phyloP scores from a whole-genome alignment of 805 yeast species.

The Cyberlindnera euphorbiiphila region DNA sequence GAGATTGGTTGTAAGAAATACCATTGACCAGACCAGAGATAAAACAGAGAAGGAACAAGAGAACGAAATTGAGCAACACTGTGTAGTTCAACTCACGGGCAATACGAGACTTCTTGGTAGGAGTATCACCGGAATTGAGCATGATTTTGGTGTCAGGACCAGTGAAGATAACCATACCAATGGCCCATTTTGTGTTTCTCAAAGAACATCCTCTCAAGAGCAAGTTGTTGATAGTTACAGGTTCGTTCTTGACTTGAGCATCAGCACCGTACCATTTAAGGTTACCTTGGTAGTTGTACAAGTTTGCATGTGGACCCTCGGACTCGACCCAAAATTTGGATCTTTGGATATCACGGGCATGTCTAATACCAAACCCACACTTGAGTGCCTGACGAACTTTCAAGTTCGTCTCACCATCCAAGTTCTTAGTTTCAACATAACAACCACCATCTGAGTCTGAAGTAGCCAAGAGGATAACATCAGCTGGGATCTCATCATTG shows the following conservation, averaged over 20 bases:
- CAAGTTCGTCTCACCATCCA: slow-evolving; percentile 78
- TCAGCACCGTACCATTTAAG: slow-evolving; percentile 45
- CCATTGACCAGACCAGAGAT: slow-evolving; percentile 72
- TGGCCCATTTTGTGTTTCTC: slow-evolving; percentile 79
- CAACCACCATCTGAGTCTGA: slow-evolving; percentile 70
- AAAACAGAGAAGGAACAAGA: slow-evolving; percentile 65
- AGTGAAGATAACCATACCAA: slow-evolving; percentile 72
- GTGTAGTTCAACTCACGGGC: slow-evolving; percentile 69
- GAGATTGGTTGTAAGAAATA: slow-evolving; percentile 44
- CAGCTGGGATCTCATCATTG: slow-evolving; percentile 82
- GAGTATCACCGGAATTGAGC: slow-evolving; percentile 77
- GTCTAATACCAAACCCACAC: slow-evolving; percentile 48
- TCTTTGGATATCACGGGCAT: slow-evolving; percentile 44
- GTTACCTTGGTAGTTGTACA: slow-evolving; percentile 75
- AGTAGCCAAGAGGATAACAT: slow-evolving; percentile 58
- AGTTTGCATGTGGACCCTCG: slow-evolving; percentile 80
- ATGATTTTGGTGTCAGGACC: slow-evolving; percentile 79
- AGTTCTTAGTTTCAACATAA: slow-evolving; percentile 71
- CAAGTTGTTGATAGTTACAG: slow-evolving; percentile 65
- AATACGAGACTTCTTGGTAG: slow-evolving; percentile 71
- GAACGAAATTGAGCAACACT: slow-evolving; percentile 60
- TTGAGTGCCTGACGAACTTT: slow-evolving; percentile 74
- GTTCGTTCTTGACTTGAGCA: slow-evolving; percentile 46
- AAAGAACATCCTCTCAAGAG: slow-evolving; percentile 73
- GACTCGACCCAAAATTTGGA: slow-evolving; percentile 67